Percentiles rank a stretch among this genome's conserved stretches.
Conservation (phyloP, 139 green algal genomes). For the Chlamydomonas eustigma region DNA sequence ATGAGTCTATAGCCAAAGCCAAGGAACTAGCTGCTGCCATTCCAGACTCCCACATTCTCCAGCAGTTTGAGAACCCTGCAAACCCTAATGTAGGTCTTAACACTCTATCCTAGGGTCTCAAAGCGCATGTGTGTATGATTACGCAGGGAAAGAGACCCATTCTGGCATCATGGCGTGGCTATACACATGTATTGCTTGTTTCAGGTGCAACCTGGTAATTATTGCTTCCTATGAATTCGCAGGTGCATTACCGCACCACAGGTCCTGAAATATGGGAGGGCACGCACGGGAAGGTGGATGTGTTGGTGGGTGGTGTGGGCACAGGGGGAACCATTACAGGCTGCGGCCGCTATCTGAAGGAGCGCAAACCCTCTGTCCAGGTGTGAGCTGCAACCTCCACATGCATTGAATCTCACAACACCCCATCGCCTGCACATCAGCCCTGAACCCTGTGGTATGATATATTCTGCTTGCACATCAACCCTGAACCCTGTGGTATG, state of each 20-base stretch:
- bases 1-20: constrained; percentile 84
- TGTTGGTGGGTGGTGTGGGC: constrained; percentile 70
- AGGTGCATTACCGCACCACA: constrained; percentile 3
- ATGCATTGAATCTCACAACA: too few relatives aligned
- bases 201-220: too few relatives aligned
- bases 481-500: too few relatives aligned
- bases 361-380: constrained; percentile 82
- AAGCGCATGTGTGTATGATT: not conserved
- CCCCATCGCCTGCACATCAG: too few relatives aligned
- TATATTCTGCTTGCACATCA: too few relatives aligned
- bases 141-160: not conserved
- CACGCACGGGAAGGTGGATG: constrained; percentile 72
- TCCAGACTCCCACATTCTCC: constrained; percentile 78
- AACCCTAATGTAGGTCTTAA: constrained; percentile 70
- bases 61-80: constrained; percentile 98
- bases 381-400: constrained; percentile 15
- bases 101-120: not conserved
- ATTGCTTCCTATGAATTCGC: not conserved
- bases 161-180: too few relatives aligned
- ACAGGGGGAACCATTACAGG: constrained; percentile 97
- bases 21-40: constrained; percentile 72
- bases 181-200: too few relatives aligned
- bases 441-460: too few relatives aligned
- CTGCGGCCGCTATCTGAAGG: constrained; percentile 83
- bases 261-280: constrained; percentile 88